Conservation (phyloP, 306 rosid species). For the Prunus kanzakura region DNA sequence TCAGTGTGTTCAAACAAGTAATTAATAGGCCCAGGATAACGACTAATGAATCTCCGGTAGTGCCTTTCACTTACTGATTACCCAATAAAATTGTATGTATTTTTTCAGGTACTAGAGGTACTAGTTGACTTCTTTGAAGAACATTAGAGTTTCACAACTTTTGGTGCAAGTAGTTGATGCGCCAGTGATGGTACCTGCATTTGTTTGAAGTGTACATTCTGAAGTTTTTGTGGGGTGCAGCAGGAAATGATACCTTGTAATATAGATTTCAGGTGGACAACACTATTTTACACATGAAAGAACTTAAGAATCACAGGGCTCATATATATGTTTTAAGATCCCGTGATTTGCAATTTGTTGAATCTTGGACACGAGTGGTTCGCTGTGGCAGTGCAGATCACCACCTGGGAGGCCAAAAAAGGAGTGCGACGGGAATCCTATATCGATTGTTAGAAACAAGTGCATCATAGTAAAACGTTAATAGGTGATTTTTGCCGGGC, state of each 20-base stretch:
- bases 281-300: not conserved
- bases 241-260: constrained; percentile 6
- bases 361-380: not conserved
- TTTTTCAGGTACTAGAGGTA: not conserved
- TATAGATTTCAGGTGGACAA: constrained; percentile 3
- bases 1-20: not conserved
- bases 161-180: not conserved
- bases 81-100: not conserved
- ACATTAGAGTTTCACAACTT: not conserved
- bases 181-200: not conserved
- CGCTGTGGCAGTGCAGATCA: not conserved
- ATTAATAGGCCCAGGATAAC: not conserved
- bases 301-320: not conserved
- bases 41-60: not conserved
- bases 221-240: not conserved
- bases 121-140: not conserved
- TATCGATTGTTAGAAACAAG: too few relatives aligned
- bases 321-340: not conserved
- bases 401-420: not conserved
- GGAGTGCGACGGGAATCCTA: not conserved
- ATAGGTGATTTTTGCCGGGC: too few relatives aligned
- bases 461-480: too few relatives aligned
- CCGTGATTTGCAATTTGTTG: not conserved
- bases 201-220: not conserved
- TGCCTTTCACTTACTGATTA: not conserved